These are phyloP conservation scores for Aspergillus unguis DNA, from an alignment of 2,329 filamentous ascomycete species.

Conservation along the genomic window DNA sequence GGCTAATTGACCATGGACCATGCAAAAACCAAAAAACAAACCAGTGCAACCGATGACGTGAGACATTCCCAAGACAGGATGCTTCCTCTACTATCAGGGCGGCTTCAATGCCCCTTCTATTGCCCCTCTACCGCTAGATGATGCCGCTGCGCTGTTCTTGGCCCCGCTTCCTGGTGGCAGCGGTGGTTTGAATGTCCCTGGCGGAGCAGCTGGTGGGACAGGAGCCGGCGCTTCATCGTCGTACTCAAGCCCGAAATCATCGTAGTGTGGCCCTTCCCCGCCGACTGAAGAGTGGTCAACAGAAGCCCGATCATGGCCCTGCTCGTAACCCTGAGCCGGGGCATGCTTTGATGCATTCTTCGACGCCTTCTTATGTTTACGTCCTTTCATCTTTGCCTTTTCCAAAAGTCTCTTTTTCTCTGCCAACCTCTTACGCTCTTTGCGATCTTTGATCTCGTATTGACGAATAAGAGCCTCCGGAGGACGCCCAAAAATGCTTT, in stretches of 20 bases:
- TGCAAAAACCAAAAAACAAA: slow-evolving; percentile 8
- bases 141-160: slow-evolving; percentile 15
- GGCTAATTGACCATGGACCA: slow-evolving; percentile 16
- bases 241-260: slow-evolving; percentile 50
- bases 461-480: slow-evolving; percentile 81
- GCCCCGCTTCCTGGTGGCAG: slow-evolving; percentile 58
- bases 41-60: slow-evolving; percentile 9
- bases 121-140: slow-evolving; percentile 21
- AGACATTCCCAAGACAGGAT: slow-evolving; percentile 7
- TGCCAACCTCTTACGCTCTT: slow-evolving; percentile 76
- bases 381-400: slow-evolving; percentile 89
- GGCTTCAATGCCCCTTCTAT: slow-evolving; percentile 32
- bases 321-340: slow-evolving; percentile 35
- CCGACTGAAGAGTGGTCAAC: slow-evolving; percentile 37
- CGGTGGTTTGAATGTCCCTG: slow-evolving; percentile 67
- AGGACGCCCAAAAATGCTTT: slow-evolving; percentile 85
- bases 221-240: slow-evolving; percentile 48
- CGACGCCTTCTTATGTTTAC: slow-evolving; percentile 79
- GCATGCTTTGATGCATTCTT: slow-evolving; percentile 60
- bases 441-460: slow-evolving; percentile 92
- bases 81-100: slow-evolving; percentile 23
- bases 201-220: slow-evolving; percentile 37
- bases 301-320: slow-evolving; percentile 40
- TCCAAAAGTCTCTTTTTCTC: slow-evolving; percentile 81
- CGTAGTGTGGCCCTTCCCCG: slow-evolving; percentile 44